phyloP scores from a whole-genome alignment of 768 basidiomycete genomes.

The Amanita brunnescens region DNA sequence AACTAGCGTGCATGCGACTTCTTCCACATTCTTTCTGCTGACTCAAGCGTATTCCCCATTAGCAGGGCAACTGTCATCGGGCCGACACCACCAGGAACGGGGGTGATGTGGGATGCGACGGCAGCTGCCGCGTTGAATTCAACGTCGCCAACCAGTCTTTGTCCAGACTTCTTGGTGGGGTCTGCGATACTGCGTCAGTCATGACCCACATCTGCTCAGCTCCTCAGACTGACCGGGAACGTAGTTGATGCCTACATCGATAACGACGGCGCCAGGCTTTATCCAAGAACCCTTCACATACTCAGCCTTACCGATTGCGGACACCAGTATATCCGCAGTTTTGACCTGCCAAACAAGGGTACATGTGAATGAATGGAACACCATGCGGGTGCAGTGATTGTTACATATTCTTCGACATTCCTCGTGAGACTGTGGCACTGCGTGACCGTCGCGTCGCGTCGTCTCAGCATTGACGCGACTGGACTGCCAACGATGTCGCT shows the following conservation, averaged over 20 bases:
- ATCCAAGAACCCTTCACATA: conserved; percentile 92
- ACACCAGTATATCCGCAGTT: conserved; percentile 86
- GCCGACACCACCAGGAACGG: conserved; percentile 97
- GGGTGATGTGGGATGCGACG: conserved; percentile 88
- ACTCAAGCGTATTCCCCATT: conserved; percentile 87
- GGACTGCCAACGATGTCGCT: conserved; percentile 98
- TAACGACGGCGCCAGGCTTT: conserved; percentile 90
- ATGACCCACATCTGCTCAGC: neutral
- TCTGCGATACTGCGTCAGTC: conserved; percentile 35
- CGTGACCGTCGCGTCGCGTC: conserved; percentile 90
- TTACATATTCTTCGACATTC: conserved; percentile 70
- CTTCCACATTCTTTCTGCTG: conserved; percentile 78
- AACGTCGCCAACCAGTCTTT: conserved; percentile 94
- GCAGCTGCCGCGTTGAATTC: conserved; percentile 69
- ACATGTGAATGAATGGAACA: neutral
- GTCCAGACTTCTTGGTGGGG: conserved; percentile 85
- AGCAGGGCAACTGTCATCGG: conserved; percentile 99
- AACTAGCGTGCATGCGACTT: conserved; percentile 36
- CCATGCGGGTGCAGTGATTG: conserved; percentile 18
- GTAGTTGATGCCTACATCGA: conserved; percentile 98
- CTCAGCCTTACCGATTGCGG: conserved; percentile 91
- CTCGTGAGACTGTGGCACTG: conserved; percentile 93
- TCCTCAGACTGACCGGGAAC: conserved; percentile 54
- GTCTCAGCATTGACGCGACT: conserved; percentile 83
- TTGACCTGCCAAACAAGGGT: conserved; percentile 57